Base-by-base conservation (phyloP, 2,329 filamentous ascomycete genomes). In the Huntiella omanensis region DNA sequence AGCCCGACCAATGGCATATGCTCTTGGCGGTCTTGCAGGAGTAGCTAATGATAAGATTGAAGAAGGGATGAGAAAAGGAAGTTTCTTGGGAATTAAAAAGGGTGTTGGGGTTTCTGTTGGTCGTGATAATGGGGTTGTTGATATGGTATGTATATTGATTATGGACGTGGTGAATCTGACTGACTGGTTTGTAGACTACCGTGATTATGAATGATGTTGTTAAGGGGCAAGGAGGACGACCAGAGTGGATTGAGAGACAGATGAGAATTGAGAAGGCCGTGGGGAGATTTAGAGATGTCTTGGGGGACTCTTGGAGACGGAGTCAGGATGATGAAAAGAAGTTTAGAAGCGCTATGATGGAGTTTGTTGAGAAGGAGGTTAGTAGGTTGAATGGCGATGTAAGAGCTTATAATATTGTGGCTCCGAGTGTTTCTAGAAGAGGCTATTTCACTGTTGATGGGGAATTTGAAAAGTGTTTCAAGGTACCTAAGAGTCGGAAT, bases 121-220 rank as follows among this genome's bases (percentile, higher is more conserved):
- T 53, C 82, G 83, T 1, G 80, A 80, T 54, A 92, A 81, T 54
- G 86, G 91, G 0, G 96, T 93, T 56, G 75, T 96, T 48, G 85
- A 96, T 57, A 96, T 88, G 0, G 51, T 52, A 46, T 40, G 50
- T 52, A 45, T 40, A 46, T 32, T 40, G 52, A 15, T 43, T 8
- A 5, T 3, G 33, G 15, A 32, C 5, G 39, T 16, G 11, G 10
- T 2, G 34, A n/a, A 16, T 34, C 19, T 6, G 41, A 38, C 37
- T 17, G 8, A 4, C 15, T 5, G 33, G 11, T 7, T 4, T 17
- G n/a, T 15, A 52, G 51, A 96, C 91, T 0, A 88, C 96, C 61
- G 95, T 95, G 59, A 83, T 96, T 55, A 81, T 96, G 80, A 96
- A 98, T 63, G 91, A 92, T 63, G 95, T 96, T 66, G 95, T 98